These are phyloP conservation scores for Candida montana DNA, from an alignment of 805 yeast genomes.

Conservation along the genomic window DNA sequence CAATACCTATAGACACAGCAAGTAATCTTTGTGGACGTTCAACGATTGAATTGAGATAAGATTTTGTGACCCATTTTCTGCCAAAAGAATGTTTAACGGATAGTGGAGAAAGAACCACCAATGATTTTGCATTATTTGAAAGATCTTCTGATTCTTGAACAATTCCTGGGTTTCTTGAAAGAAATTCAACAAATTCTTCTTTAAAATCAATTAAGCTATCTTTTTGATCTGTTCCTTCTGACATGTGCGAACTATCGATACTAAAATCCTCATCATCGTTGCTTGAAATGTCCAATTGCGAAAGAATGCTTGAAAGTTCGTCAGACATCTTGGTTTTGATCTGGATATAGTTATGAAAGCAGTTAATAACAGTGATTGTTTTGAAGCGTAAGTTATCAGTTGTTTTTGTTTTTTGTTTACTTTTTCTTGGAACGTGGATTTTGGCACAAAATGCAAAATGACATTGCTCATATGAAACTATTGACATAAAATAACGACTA, in stretches of 20 bases:
- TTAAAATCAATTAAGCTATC: slow-evolving; percentile 34
- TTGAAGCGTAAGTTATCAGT: no score
- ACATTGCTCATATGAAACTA: no score
- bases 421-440: no score
- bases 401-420: slow-evolving; percentile 4
- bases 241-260: slow-evolving; percentile 2
- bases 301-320: slow-evolving; percentile 18
- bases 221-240: slow-evolving; percentile 14
- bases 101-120: slow-evolving; percentile 62
- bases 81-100: slow-evolving; percentile 70
- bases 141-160: slow-evolving; percentile 30
- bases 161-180: slow-evolving; percentile 33
- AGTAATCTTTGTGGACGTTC: slow-evolving; percentile 78
- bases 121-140: slow-evolving; percentile 43
- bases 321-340: slow-evolving; percentile 4
- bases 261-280: not conserved
- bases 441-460: slow-evolving; percentile 3
- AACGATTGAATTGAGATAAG: slow-evolving; percentile 62
- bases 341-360: no score
- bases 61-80: slow-evolving; percentile 69
- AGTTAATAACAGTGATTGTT: no score
- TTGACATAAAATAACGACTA: no score
- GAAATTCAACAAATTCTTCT: slow-evolving; percentile 38
- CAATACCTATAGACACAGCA: slow-evolving; percentile 73
- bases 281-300: slow-evolving; percentile 17